phyloP scores from a whole-genome alignment of 2,329 filamentous ascomycete genomes.

The Fusarium sp. region DNA sequence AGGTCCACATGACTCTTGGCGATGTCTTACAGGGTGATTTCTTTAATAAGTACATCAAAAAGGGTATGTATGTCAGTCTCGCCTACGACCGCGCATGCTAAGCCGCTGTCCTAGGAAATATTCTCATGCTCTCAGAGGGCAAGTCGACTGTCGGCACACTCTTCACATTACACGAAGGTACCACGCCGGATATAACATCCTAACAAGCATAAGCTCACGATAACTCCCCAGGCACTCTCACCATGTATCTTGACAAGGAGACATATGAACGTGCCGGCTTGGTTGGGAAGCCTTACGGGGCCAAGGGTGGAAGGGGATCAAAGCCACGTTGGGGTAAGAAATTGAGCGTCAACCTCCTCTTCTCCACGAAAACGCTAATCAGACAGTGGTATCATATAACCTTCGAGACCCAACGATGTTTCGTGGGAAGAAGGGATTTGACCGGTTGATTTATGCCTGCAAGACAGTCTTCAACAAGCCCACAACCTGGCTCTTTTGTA shows the following conservation, averaged over 20 bases:
- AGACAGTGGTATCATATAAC: slow-evolving; percentile 79
- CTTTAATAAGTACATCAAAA: slow-evolving; percentile 87
- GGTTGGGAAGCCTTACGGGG: slow-evolving; percentile 74
- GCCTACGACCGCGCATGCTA: not conserved
- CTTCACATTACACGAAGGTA: slow-evolving; percentile 78
- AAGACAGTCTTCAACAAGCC: slow-evolving; percentile 78
- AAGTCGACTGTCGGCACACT: slow-evolving; percentile 76
- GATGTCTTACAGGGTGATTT: slow-evolving; percentile 81
- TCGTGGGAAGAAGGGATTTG: slow-evolving; percentile 85
- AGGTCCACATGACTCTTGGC: slow-evolving; percentile 78
- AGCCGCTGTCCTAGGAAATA: slow-evolving; percentile 67
- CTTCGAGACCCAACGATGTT: slow-evolving; percentile 81
- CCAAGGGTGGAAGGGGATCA: slow-evolving; percentile 67
- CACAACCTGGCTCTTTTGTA: slow-evolving; percentile 82
- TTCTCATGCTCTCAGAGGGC: slow-evolving; percentile 88
- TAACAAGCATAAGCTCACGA: slow-evolving; percentile 3
- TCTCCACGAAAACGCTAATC: slow-evolving; percentile 40
- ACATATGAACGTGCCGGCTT: slow-evolving; percentile 87
- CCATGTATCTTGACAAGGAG: slow-evolving; percentile 82
- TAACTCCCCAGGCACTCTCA: slow-evolving; percentile 69
- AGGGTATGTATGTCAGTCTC: slow-evolving; percentile 60
- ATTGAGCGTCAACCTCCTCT: not conserved
- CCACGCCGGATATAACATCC: slow-evolving; percentile 4
- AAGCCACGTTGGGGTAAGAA: slow-evolving; percentile 80
- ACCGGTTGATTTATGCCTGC: slow-evolving; percentile 81